These are phyloP conservation scores for Hypoxylon cercidicola DNA, from an alignment of 495 filamentous ascomycete species.

Conservation along the genomic window DNA sequence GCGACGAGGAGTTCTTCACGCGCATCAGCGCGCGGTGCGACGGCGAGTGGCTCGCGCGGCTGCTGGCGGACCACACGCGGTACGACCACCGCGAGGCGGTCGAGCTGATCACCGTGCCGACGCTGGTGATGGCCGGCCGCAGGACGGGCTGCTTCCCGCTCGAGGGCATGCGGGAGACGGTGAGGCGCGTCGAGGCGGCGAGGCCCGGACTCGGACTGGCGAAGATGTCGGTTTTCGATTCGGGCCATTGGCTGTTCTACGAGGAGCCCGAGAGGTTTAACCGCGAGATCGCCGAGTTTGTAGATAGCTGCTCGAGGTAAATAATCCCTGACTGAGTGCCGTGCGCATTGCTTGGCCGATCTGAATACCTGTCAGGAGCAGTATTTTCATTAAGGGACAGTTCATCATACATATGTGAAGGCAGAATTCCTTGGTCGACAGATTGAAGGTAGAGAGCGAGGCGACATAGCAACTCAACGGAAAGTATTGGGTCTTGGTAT, in stretches of 20 bases:
- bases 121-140: conserved; percentile 52
- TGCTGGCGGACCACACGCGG: conserved; percentile 59
- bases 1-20: conserved; percentile 55
- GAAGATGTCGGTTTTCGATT: conserved; percentile 47
- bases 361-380: too few species aligned
- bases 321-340: too few species aligned
- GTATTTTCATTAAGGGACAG: too few species aligned
- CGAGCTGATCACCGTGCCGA: conserved; percentile 43
- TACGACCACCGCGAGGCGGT: conserved; percentile 60
- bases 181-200: conserved; percentile 40
- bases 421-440: too few species aligned
- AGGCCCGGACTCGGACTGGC: conserved; percentile 39
- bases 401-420: too few species aligned
- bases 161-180: conserved; percentile 54
- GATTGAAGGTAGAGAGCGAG: too few species aligned
- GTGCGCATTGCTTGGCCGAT: too few species aligned
- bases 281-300: conserved; percentile 49
- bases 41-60: conserved; percentile 51
- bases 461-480: too few species aligned
- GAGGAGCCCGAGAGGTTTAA: conserved; percentile 57
- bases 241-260: conserved; percentile 61
- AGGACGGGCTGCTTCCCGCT: conserved; percentile 58
- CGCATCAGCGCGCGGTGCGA: conserved; percentile 50
- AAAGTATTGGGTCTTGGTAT: too few species aligned
- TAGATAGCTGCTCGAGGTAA: conserved; percentile 10